Conservation (phyloP, 2,329 filamentous ascomycete species). For the Exophiala dermatitidis region DNA sequence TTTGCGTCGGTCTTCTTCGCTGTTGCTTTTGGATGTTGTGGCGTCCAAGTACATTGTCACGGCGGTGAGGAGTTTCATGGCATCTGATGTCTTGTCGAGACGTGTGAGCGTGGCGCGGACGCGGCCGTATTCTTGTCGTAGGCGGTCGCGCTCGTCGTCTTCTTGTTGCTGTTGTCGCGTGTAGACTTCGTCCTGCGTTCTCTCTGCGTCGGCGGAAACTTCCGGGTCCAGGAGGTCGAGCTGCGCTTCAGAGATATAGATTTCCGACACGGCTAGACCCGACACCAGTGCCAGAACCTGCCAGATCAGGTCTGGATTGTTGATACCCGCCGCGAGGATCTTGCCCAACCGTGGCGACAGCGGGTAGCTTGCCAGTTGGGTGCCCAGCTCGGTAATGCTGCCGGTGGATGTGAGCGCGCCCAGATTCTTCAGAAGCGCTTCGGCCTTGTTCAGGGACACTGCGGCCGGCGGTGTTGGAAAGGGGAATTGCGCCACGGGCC, state of each 20-base stretch:
- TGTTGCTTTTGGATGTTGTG: constrained; percentile 47
- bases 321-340: constrained; percentile 81
- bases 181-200: constrained; percentile 39
- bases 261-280: constrained; percentile 75
- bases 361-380: constrained; percentile 79
- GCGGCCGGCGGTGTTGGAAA: constrained; percentile 86
- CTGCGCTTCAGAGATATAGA: constrained; percentile 78
- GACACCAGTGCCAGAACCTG: constrained; percentile 86
- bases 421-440: constrained; percentile 77
- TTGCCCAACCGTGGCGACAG: constrained; percentile 84
- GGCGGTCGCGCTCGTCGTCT: constrained; percentile 61
- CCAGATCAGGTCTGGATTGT: constrained; percentile 65
- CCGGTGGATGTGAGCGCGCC: constrained; percentile 66
- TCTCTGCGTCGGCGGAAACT: no score
- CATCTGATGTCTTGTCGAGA: constrained; percentile 76
- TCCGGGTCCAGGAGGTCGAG: constrained; percentile 47
- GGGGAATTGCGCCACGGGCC: constrained; percentile 78
- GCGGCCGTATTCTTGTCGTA: constrained; percentile 58
- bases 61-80: constrained; percentile 81
- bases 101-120: constrained; percentile 72
- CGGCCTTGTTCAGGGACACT: constrained; percentile 68
- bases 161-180: constrained; percentile 62
- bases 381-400: constrained; percentile 70
- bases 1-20: no score
- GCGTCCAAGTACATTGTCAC: constrained; percentile 74